These are phyloP conservation scores for Tolypocladium ophioglossoides DNA, from an alignment of 2,329 filamentous ascomycete species.

Conservation along the genomic window DNA sequence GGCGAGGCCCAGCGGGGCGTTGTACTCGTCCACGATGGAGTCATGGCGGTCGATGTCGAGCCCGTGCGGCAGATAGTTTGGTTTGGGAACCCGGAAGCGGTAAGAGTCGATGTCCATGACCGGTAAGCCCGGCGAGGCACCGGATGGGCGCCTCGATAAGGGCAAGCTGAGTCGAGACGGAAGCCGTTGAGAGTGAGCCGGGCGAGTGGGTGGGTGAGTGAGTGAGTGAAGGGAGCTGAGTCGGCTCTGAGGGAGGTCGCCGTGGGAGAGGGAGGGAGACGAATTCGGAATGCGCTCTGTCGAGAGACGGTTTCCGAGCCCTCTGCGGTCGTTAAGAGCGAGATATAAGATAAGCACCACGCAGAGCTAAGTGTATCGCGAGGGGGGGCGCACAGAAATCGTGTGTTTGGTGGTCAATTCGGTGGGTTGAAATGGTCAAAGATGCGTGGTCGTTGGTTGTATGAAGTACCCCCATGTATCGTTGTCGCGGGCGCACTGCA, in stretches of 20 bases:
- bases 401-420: not conserved
- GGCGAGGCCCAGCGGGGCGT: constrained; percentile 36
- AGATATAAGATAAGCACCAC: not conserved
- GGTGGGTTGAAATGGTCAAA: not conserved
- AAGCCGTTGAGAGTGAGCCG: not conserved
- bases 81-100: constrained; percentile 42
- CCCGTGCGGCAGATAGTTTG: constrained; percentile 50
- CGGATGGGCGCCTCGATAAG: not conserved
- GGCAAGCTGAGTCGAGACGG: not conserved
- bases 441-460: not conserved
- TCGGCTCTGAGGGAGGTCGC: not conserved
- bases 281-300: not conserved
- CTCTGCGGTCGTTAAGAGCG: not conserved
- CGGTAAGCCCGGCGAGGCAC: not conserved
- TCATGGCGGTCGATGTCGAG: constrained; percentile 39
- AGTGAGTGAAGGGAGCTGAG: not conserved
- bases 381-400: not conserved
- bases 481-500: not conserved
- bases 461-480: not conserved
- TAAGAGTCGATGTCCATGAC: constrained; percentile 34
- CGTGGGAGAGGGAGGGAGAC: not conserved
- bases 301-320: not conserved
- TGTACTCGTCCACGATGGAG: constrained; percentile 40
- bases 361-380: not conserved
- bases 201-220: not conserved